These are phyloP conservation scores for Neurospora tetrasperma DNA, from an alignment of 495 filamentous ascomycete genomes.

Conservation along the genomic window DNA sequence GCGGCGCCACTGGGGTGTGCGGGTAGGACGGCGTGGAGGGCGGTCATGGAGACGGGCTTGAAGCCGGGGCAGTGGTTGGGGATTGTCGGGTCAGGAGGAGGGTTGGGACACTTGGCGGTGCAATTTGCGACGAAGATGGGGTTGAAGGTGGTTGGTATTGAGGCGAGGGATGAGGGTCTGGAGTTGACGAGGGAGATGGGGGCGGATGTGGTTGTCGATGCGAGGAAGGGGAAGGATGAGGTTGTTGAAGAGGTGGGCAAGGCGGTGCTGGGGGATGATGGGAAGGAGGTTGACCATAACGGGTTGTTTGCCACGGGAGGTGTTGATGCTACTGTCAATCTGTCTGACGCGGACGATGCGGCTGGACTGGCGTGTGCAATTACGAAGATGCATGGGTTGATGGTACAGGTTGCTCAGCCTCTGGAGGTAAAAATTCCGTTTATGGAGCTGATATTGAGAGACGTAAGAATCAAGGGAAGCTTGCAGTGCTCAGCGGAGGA, in stretches of 20 bases:
- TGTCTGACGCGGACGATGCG: conserved; percentile 34
- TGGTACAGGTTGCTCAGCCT: conserved; percentile 48
- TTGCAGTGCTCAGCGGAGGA: conserved; percentile 38
- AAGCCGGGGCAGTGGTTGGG: conserved; percentile 38
- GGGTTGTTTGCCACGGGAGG: conserved; percentile 33
- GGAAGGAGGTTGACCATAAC: conserved; percentile 31
- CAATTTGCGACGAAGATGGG: conserved; percentile 47
- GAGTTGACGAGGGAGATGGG: conserved; percentile 32
- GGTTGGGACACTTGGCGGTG: conserved; percentile 44
- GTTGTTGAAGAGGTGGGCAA: conserved; percentile 36
- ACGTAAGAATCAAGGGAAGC: conserved; percentile 40
- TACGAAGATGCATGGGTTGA: conserved; percentile 43
- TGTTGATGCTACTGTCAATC: conserved; percentile 35
- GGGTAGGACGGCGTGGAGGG: conserved; percentile 44
- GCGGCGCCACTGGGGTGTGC: conserved; percentile 50
- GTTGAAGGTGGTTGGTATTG: conserved; percentile 42
- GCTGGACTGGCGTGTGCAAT: conserved; percentile 39
- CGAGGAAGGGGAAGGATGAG: conserved; percentile 32
- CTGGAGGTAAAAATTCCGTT: conserved; percentile 39
- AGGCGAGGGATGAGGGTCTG: conserved; percentile 45
- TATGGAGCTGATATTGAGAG: conserved; percentile 43
- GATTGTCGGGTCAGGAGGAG: conserved; percentile 48
- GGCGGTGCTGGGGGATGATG: conserved; percentile 35
- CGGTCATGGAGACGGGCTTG: conserved; percentile 34
- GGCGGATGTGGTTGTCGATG: conserved; percentile 44